Conservation (phyloP, 192 early-diverging fungal genomes). For the Linnemannia elongata region DNA sequence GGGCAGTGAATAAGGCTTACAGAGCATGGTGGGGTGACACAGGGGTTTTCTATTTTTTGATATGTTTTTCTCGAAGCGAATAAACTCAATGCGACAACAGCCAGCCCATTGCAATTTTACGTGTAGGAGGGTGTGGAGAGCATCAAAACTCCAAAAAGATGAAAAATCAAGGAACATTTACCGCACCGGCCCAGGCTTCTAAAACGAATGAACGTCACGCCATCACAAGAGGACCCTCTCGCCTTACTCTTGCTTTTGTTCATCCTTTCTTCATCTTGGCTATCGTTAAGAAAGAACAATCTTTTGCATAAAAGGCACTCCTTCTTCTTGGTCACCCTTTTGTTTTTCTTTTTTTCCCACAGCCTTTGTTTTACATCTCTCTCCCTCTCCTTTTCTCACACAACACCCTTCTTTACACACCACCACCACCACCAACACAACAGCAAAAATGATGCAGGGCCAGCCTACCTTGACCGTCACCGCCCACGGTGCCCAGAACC, state of each 20-base stretch:
- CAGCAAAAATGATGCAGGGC: background rate
- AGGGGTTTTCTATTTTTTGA: background rate
- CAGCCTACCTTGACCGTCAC: slow-evolving; percentile 51
- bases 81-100: background rate
- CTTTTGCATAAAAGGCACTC: background rate
- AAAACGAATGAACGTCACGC: background rate
- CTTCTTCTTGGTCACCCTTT: background rate
- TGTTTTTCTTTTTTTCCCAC: background rate
- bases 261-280: background rate
- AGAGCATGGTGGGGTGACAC: background rate
- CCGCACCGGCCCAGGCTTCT: background rate
- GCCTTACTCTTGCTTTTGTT: background rate
- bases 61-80: background rate
- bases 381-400: background rate
- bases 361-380: background rate
- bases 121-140: background rate
- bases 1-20: background rate
- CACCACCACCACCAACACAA: slow-evolving; percentile 16
- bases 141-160: background rate
- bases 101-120: background rate
- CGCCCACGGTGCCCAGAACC: slow-evolving; percentile 55
- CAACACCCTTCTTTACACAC: background rate
- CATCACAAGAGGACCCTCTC: background rate
- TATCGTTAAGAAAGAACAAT: background rate
- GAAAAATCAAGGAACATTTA: background rate